phyloP scores from a whole-genome alignment of 306 rosid species.

The Acmispon strigosus region DNA sequence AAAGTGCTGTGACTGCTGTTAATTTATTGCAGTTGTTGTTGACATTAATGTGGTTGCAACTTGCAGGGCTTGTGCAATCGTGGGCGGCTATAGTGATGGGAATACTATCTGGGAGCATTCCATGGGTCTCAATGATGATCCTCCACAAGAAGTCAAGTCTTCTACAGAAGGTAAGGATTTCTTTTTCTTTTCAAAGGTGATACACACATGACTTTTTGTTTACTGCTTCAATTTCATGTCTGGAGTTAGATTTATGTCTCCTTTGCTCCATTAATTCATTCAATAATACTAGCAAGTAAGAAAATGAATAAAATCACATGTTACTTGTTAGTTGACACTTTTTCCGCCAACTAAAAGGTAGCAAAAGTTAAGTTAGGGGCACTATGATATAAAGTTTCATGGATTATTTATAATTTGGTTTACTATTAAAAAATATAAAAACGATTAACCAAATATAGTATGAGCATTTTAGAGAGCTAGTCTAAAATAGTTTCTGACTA shows the following conservation, averaged over 20 bases:
- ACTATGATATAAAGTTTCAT: neutral
- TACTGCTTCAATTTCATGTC: neutral
- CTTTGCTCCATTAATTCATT: neutral
- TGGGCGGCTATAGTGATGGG: conserved; percentile 99
- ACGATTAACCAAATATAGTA: too few relatives aligned
- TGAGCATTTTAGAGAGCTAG: too few relatives aligned
- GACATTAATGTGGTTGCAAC: neutral
- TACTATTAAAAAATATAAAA: too few relatives aligned
- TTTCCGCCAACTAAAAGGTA: neutral
- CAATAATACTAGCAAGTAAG: neutral
- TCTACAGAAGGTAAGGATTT: conserved; percentile 50
- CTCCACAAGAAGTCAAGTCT: conserved; percentile 70
- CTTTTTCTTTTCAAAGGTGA: neutral
- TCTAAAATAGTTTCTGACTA: too few relatives aligned
- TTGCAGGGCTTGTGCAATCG: conserved; percentile 78
- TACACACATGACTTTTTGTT: too few relatives aligned
- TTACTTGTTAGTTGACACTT: neutral
- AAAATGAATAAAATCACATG: neutral
- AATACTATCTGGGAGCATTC: conserved; percentile 65
- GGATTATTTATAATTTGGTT: too few relatives aligned
- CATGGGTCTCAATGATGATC: conserved; percentile 93
- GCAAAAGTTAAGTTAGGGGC: neutral
- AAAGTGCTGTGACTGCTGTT: neutral
- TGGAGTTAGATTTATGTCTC: neutral
- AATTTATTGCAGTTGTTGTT: neutral